Percentiles rank a stretch among this genome's conserved stretches.
These are phyloP conservation scores for Xanthoceras sorbifolium DNA, from an alignment of 345 rosid genomes.

Conservation along the genomic window DNA sequence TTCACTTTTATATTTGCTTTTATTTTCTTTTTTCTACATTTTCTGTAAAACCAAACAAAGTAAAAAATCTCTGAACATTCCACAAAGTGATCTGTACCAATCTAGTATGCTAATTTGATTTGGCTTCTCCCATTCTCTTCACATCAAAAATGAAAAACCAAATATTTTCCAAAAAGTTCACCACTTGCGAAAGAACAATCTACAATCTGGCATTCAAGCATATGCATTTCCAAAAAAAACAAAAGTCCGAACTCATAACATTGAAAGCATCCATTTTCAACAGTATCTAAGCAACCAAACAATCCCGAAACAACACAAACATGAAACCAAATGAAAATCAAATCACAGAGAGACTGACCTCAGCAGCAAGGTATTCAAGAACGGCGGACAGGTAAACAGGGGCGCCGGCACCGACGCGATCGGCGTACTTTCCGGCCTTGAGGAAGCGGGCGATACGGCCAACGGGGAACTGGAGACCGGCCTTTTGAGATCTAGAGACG, in stretches of 20 bases:
- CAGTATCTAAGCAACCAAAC: not conserved
- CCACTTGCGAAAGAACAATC: too few species aligned
- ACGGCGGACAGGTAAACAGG: slow-evolving; percentile 79
- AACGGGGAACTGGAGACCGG: slow-evolving; percentile 77
- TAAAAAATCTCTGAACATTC: not conserved
- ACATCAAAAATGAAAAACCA: not conserved
- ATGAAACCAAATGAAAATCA: not conserved
- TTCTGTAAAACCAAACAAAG: too few species aligned
- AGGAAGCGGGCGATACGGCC: slow-evolving; percentile 79
- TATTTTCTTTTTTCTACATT: too few species aligned
- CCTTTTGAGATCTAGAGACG: slow-evolving; percentile 61
- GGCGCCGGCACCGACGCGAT: slow-evolving; percentile 77
- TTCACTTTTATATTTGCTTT: not conserved
- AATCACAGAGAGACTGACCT: slow-evolving; percentile 33
- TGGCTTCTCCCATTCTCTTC: not conserved
- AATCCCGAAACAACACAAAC: not conserved
- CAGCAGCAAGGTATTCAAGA: slow-evolving; percentile 84
- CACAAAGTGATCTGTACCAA: not conserved
- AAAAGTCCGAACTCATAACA: not conserved
- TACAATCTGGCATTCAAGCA: too few species aligned
- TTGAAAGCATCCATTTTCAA: not conserved
- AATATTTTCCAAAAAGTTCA: too few species aligned
- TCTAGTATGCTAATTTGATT: not conserved
- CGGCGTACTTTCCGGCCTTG: slow-evolving; percentile 66
- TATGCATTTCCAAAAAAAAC: not conserved